phyloP scores from a whole-genome alignment of 2,329 filamentous ascomycete genomes.

The Pestalotiopsis sp. region DNA sequence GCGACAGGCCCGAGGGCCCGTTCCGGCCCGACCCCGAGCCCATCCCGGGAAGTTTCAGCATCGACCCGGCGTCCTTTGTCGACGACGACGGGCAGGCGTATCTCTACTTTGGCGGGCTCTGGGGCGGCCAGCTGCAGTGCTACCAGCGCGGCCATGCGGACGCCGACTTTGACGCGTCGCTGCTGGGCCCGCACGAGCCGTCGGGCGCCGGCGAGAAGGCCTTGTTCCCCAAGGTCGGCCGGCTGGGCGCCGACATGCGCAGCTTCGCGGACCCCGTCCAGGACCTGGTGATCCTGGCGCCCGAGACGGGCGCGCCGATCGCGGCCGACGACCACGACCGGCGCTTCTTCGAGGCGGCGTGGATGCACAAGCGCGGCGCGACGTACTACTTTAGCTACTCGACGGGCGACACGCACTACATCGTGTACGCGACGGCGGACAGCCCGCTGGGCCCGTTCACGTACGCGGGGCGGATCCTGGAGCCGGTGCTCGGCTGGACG shows the following conservation, averaged over 20 bases:
- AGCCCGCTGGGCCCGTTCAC: constrained; percentile 73
- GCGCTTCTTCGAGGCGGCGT: constrained; percentile 80
- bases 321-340: constrained; percentile 70
- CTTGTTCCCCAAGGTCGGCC: constrained; percentile 68
- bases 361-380: constrained; percentile 73
- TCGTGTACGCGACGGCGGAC: constrained; percentile 69
- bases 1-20: constrained; percentile 67
- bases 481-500: constrained; percentile 80
- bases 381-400: constrained; percentile 79
- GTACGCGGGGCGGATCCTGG: constrained; percentile 70
- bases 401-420: constrained; percentile 76
- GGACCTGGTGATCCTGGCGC: constrained; percentile 67
- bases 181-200: constrained; percentile 62
- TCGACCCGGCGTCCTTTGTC: constrained; percentile 77
- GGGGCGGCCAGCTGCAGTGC: constrained; percentile 81
- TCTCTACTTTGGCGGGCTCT: constrained; percentile 78
- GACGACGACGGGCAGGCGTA: constrained; percentile 66
- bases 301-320: constrained; percentile 61
- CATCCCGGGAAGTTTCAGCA: constrained; percentile 72
- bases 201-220: constrained; percentile 57
- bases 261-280: constrained; percentile 53
- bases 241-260: constrained; percentile 67
- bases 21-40: constrained; percentile 66
- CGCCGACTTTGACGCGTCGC: constrained; percentile 54
- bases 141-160: constrained; percentile 57